Evolutionary conservation across 1,139 yeast species (phyloP), one percentile per base, ranked within the genome.

Genomic region (Blastobotrys raffinosifermentans): DNA sequence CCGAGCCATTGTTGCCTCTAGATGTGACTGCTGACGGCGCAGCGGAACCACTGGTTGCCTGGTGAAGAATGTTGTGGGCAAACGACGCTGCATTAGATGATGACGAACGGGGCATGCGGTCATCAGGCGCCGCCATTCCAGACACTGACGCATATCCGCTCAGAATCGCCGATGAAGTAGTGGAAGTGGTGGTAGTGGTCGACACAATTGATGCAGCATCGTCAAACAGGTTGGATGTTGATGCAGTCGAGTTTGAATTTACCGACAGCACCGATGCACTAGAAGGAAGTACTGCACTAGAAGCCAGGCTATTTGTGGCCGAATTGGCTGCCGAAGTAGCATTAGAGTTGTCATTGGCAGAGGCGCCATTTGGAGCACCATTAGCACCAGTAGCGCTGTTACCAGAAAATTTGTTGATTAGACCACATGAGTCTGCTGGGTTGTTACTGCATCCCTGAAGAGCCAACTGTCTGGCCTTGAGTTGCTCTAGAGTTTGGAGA

Each of bases 401-500:
- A 9, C 19, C 16, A 15, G 35, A 17, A 6, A n/a, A 14, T 25
- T 25, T 25, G 7, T 8, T 6, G 6, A 8, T 14, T 6, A 25
- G 15, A 6, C 11, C 11, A n/a, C n/a, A n/a, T 14, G 15, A n/a
- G 15, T 25, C 27, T 14, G 11, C 16, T 5, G 27, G 4, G 10
- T 13, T 18, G 19, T 31, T 19, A 26, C 29, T 10, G 25, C 18
- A 13, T 18, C 19, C 14, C 11, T 14, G 9, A 7, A 31, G 10
- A 3, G 22, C 33, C 10, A 19, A 19, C 13, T 32, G 31, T 6
- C 25, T 31, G 3, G 30, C 18, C 18, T 32, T 25, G 8, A 17
- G 16, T 11, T 13, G 8, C 26, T 40, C 39, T 35, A 39, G 34
- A 19, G 54, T 50, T 32, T 49, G 52, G 29, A 82, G 66, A 58